Conservation (phyloP, 306 rosid species). For the Quercus bicolor region DNA sequence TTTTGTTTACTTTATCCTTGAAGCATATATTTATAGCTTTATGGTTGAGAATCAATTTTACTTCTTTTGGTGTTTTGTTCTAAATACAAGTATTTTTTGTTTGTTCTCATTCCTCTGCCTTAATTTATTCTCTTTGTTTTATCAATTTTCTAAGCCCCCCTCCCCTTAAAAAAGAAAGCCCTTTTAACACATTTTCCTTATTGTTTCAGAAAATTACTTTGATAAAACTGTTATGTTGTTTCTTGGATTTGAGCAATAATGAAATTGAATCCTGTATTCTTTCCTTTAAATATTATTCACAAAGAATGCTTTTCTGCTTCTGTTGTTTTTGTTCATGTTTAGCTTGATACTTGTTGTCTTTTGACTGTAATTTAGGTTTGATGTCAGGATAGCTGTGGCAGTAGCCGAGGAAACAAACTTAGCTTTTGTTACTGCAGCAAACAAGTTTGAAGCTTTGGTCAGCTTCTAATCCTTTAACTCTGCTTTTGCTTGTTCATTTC, state of each 20-base stretch:
- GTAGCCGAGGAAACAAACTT: conserved; percentile 86
- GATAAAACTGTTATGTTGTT: not conserved
- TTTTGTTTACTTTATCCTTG: not conserved
- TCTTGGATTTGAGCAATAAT: not conserved
- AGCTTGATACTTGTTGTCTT: conserved; percentile 12
- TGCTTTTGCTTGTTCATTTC: not conserved
- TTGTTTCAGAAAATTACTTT: not conserved
- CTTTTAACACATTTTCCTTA: not conserved
- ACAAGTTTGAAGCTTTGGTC: conserved; percentile 99
- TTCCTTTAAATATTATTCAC: not conserved
- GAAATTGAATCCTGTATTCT: not conserved
- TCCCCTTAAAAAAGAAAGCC: no score
- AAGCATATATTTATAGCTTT: conserved; percentile 1
- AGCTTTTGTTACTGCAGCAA: conserved; percentile 92
- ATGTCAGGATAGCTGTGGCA: conserved; percentile 84
- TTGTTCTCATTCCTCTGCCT: conserved; percentile 12
- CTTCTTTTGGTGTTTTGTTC: conserved; percentile 5
- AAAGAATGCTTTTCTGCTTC: not conserved
- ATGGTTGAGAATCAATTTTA: conserved; percentile 6
- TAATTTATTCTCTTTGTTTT: not conserved
- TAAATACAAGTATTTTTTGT: not conserved
- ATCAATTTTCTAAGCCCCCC: not conserved
- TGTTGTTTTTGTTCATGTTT: conserved; percentile 1
- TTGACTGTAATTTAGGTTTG: conserved; percentile 53
- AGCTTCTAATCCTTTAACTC: conserved; percentile 31